Percentiles rank a stretch among this genome's conserved stretches.
Evolutionary conservation across 208 protist species (phyloP).

Genomic region (Polymyxa betae): DNA sequence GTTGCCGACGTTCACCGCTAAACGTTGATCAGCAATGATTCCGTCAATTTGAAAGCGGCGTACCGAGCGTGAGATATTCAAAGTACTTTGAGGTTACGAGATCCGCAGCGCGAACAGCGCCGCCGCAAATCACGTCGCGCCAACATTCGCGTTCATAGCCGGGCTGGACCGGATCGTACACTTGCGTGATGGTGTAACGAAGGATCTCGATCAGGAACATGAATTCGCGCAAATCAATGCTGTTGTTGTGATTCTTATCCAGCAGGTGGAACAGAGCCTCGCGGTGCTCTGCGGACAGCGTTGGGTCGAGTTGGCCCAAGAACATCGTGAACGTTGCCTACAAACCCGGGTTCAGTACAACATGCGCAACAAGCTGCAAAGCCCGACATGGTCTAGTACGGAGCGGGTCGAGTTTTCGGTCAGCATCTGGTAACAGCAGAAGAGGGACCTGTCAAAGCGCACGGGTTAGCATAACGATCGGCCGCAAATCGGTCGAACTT

Average conservation of each 20-base stretch:
- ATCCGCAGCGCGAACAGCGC: background rate
- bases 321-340: background rate
- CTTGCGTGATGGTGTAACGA: background rate
- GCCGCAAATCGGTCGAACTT: background rate
- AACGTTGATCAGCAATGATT: background rate
- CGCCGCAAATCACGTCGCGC: background rate
- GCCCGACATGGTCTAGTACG: background rate
- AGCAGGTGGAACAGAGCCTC: background rate
- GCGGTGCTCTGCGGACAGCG: constrained; percentile 3
- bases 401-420: background rate
- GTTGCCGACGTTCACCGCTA: background rate
- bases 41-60: background rate
- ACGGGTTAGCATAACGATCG: background rate
- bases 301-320: background rate
- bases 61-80: background rate
- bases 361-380: background rate
- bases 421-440: constrained; percentile 37
- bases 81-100: background rate
- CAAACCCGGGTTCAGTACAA: background rate
- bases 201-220: background rate
- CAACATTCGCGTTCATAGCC: background rate
- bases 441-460: background rate
- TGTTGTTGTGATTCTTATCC: background rate
- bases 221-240: constrained; percentile 33
- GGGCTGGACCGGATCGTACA: background rate